Base-by-base conservation (phyloP, 2,329 filamentous ascomycete species). In the Trichothecium roseum region DNA sequence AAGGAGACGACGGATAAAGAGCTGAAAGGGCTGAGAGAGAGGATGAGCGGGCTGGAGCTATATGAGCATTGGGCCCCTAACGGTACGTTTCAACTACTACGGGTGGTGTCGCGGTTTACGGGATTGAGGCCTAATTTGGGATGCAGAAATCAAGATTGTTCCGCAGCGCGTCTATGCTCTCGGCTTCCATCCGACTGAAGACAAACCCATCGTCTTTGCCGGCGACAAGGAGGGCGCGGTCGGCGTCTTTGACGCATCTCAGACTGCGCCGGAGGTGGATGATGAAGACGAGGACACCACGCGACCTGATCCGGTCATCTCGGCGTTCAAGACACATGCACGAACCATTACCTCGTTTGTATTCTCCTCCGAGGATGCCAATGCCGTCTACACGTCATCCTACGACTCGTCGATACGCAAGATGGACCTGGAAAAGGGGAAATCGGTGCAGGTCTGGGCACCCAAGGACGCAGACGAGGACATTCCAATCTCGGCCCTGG, bases 331-430 rank as follows among this genome's bases (percentile, higher is more conserved):
- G 52, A 80, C 85, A 1, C 91, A 98, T 46, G 80, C 84, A 0
- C 72, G 88, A 9, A 95, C 91, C 0, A 94, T 98, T 34, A 79
- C 84, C 1, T 80, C 83, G 0, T 86, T 96, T 52, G 72, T 84
- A 18, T 84, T 94, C 46, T 77, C 83, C 1, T 74, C 81, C 0
- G 68, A 72, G 12, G 83, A 93, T 38, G 64, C 74, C 0, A 87
- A 86, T 29, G 72, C 78, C 0, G 68, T 98, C 0, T 94, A 81
- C 49, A 85, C 87, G 0, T 78, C 84, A 0, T 95, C 88, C 0
- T 96, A 98, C 55, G 91, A 98, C 57, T 91, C 85, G 0, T 88
- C 86, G 0, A 85, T 98, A 37, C 77, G 91, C 4, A 85, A 84
- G 40, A 69, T 95, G 15, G 89, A 98, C 51, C 65, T 98, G 0